A percentile compares a stretch with the other conserved stretches of the same genome.
These are phyloP conservation scores for Kazachstania viticola DNA, from an alignment of 805 yeast species.

Conservation along the genomic window DNA sequence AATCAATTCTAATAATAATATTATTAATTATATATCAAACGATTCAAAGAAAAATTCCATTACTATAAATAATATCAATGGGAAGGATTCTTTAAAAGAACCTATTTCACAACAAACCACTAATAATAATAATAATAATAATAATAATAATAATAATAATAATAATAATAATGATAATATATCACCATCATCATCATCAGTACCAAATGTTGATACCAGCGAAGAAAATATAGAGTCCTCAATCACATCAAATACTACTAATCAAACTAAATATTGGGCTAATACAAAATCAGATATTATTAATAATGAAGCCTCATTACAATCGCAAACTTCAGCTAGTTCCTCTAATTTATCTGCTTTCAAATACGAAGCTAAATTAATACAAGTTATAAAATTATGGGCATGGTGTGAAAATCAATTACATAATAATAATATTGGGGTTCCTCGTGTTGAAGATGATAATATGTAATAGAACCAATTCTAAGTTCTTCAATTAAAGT, in stretches of 20 bases:
- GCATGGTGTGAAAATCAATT: constrained; percentile 50
- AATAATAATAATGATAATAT: not conserved
- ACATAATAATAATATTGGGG: constrained; percentile 28
- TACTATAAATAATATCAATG: not conserved
- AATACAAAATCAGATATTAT: not conserved
- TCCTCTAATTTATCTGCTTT: constrained; percentile 5
- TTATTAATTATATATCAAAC: not conserved
- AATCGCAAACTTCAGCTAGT: not conserved
- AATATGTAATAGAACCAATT: not conserved
- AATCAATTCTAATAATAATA: constrained; percentile 1
- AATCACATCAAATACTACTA: not conserved
- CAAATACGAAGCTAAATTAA: constrained; percentile 30
- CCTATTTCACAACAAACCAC: not conserved
- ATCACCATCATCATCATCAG: too few species aligned
- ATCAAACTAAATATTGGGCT: constrained; percentile 1
- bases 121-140: not conserved
- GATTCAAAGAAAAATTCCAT: not conserved
- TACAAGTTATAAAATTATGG: constrained; percentile 50
- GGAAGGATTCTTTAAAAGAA: not conserved
- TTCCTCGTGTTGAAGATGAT: constrained; percentile 23
- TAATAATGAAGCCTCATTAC: not conserved
- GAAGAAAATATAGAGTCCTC: too few species aligned
- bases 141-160: not conserved
- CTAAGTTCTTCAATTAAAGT: too few species aligned
- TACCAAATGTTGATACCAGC: too few species aligned